Percentiles rank a stretch among this genome's conserved stretches.
These are phyloP conservation scores for Myrmaecium sp. DNA, from an alignment of 2,329 filamentous ascomycete species.

Conservation along the genomic window DNA sequence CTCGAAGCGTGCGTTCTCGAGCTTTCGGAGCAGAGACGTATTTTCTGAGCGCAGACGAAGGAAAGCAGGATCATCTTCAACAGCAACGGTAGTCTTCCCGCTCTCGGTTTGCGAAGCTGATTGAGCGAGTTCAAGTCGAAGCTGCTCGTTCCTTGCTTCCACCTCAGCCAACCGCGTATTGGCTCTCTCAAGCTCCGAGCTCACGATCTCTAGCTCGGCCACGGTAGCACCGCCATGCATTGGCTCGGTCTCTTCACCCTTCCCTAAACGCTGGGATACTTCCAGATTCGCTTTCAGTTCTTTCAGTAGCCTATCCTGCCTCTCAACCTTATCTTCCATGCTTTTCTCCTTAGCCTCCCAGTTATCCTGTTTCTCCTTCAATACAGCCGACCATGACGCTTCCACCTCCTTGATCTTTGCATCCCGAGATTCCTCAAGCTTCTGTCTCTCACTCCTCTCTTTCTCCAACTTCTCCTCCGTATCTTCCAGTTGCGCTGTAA, in stretches of 20 bases:
- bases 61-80: constrained; percentile 82
- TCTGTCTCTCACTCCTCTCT: constrained; percentile 55
- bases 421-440: constrained; percentile 63
- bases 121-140: constrained; percentile 80
- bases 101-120: constrained; percentile 54
- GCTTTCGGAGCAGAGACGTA: constrained; percentile 71
- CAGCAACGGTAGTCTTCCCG: constrained; percentile 38
- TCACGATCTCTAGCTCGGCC: constrained; percentile 86
- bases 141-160: constrained; percentile 83
- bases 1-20: constrained; percentile 71
- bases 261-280: constrained; percentile 76
- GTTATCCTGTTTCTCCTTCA: constrained; percentile 89
- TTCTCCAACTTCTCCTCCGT: constrained; percentile 64
- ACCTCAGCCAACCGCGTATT: constrained; percentile 76
- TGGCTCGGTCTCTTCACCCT: constrained; percentile 47
- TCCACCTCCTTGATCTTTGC: constrained; percentile 77
- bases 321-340: constrained; percentile 85
- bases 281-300: constrained; percentile 97
- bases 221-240: constrained; percentile 54
- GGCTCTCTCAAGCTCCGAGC: constrained; percentile 78
- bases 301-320: constrained; percentile 77
- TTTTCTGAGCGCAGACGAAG: constrained; percentile 86
- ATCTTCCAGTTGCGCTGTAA: constrained; percentile 70
- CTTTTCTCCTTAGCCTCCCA: constrained; percentile 88
- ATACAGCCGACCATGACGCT: constrained; percentile 70